These are phyloP conservation scores for Saksenaea oblongispora DNA, from an alignment of 371 early-diverging fungal species.

Conservation along the genomic window DNA sequence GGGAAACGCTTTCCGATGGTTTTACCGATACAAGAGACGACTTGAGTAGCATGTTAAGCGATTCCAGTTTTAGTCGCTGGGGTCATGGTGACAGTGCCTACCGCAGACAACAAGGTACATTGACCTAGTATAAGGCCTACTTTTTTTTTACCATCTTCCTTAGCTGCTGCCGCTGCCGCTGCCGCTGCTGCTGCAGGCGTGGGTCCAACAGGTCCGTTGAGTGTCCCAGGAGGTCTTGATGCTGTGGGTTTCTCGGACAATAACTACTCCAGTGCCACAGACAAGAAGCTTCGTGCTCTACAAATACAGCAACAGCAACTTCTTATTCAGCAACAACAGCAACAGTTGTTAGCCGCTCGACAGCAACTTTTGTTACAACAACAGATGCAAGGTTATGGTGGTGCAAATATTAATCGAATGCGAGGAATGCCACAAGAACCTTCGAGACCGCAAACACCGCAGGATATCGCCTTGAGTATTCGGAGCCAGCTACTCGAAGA, in stretches of 20 bases:
- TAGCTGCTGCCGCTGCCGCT: background rate
- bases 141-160: slow-evolving; percentile 6
- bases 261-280: slow-evolving; percentile 22
- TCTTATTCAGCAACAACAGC: slow-evolving; percentile 49
- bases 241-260: slow-evolving; percentile 26
- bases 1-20: background rate
- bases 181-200: slow-evolving; percentile 27
- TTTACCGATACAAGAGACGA: slow-evolving; percentile 4
- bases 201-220: slow-evolving; percentile 31
- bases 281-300: slow-evolving; percentile 55
- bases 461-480: slow-evolving; percentile 51
- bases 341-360: slow-evolving; percentile 50
- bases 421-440: slow-evolving; percentile 5
- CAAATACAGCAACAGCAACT: slow-evolving; percentile 59
- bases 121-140: slow-evolving; percentile 11
- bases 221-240: slow-evolving; percentile 34
- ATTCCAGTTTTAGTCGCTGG: slow-evolving; percentile 10
- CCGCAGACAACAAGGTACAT: slow-evolving; percentile 12
- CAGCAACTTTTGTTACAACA: slow-evolving; percentile 57
- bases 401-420: background rate
- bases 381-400: slow-evolving; percentile 42
- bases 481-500: slow-evolving; percentile 90
- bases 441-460: slow-evolving; percentile 14
- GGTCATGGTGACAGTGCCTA: slow-evolving; percentile 6
- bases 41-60: background rate